Percentiles rank a stretch among this genome's conserved stretches.
Evolutionary conservation across 148 eudicot genomes (phyloP).

Genomic region (Amaranthus palmeri): DNA sequence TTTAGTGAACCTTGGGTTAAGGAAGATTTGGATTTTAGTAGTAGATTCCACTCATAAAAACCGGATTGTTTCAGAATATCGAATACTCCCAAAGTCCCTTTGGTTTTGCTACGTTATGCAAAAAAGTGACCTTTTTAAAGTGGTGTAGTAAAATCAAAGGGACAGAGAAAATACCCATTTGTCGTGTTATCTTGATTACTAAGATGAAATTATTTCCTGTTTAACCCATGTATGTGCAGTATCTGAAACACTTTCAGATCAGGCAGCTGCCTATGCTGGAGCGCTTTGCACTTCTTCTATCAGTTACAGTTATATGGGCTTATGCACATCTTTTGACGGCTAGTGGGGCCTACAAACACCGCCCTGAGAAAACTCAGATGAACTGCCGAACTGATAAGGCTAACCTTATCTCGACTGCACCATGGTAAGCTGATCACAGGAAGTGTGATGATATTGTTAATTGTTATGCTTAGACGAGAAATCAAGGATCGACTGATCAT

Average conservation of each 20-base stretch:
- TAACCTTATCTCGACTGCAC: slow-evolving; percentile 83
- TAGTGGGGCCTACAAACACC: slow-evolving; percentile 94
- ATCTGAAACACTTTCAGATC: slow-evolving; percentile 84
- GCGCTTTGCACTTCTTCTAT: slow-evolving; percentile 77
- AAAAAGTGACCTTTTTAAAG: background rate
- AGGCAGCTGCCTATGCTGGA: slow-evolving; percentile 72
- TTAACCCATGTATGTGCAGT: slow-evolving; percentile 40
- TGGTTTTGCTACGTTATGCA: background rate
- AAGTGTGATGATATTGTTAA: background rate
- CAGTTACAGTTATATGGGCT: slow-evolving; percentile 84
- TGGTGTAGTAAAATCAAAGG: too few species aligned
- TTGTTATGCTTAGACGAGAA: too few species aligned
- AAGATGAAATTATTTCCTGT: background rate
- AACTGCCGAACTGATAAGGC: slow-evolving; percentile 86
- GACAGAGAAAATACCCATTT: background rate
- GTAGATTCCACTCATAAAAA: background rate
- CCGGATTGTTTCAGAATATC: too few species aligned
- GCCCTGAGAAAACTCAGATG: slow-evolving; percentile 64
- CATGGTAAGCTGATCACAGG: slow-evolving; percentile 54
- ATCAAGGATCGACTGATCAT: too few species aligned
- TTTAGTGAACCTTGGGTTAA: slow-evolving; percentile 6
- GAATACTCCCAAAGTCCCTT: too few species aligned
- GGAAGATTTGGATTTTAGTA: background rate
- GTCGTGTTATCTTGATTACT: background rate
- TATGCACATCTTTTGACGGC: slow-evolving; percentile 92